Conservation (phyloP, 257 asterid genomes). For the Nicotiana tabacum region DNA sequence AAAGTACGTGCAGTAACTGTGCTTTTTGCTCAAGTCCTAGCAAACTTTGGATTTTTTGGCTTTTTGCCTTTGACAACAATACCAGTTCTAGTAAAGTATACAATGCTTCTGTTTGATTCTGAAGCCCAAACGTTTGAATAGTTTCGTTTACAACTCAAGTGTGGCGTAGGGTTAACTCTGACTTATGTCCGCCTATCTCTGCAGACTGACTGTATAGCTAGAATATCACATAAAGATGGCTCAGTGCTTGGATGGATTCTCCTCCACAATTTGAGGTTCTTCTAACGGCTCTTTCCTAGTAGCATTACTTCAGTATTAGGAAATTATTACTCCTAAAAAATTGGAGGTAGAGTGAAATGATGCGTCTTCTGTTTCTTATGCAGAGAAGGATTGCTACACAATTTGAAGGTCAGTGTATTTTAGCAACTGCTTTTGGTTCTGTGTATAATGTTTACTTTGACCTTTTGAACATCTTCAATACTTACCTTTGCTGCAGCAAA, state of each 20-base stretch:
- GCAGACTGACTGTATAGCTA: conserved; percentile 94
- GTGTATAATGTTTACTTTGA: neutral
- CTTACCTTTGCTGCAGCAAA: conserved; percentile 28
- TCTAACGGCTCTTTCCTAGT: neutral
- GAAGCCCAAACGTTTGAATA: neutral
- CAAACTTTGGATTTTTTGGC: neutral
- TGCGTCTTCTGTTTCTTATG: conserved; percentile 7
- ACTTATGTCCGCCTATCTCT: neutral
- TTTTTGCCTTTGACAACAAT: neutral
- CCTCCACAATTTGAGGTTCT: conserved; percentile 69
- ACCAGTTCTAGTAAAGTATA: neutral
- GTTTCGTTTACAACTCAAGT: neutral
- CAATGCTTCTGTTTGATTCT: neutral
- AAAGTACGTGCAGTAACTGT: neutral
- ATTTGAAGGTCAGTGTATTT: conserved; percentile 43
- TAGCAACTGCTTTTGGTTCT: neutral
- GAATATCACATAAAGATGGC: conserved; percentile 67
- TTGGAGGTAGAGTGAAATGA: neutral
- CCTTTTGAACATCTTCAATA: conserved; percentile 6
- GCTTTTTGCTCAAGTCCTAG: neutral
- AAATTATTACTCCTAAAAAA: neutral
- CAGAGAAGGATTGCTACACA: conserved; percentile 52
- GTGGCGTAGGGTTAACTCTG: neutral
- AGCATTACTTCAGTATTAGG: conserved; percentile 4
- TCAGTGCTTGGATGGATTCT: conserved; percentile 79